These are phyloP conservation scores for Trypanosoma melophagium DNA, from an alignment of 208 protist genomes.

Conservation along the genomic window DNA sequence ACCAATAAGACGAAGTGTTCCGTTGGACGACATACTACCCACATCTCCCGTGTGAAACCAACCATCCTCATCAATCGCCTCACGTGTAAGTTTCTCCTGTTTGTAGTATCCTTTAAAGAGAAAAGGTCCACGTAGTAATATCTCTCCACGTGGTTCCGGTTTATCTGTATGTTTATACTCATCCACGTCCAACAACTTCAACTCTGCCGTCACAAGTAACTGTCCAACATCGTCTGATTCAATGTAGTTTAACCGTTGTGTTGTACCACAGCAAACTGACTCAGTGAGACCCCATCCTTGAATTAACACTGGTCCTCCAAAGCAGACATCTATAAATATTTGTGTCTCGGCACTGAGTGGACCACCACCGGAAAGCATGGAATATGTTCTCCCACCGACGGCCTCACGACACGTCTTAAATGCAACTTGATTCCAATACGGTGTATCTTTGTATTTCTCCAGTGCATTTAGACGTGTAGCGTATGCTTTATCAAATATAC, in stretches of 20 bases:
- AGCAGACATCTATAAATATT: slow-evolving; percentile 82
- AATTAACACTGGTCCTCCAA: slow-evolving; percentile 59
- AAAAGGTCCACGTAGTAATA: no score
- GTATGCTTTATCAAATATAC: slow-evolving; percentile 74
- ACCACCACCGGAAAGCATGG: slow-evolving; percentile 81
- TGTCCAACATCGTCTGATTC: slow-evolving; percentile 69
- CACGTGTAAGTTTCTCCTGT: no score
- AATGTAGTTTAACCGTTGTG: slow-evolving; percentile 65
- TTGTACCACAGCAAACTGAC: slow-evolving; percentile 58
- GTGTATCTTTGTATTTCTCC: slow-evolving; percentile 65
- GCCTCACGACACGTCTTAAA: slow-evolving; percentile 49
- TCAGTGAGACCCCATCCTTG: slow-evolving; percentile 91
- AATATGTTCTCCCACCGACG: slow-evolving; percentile 67
- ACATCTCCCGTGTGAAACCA: no score
- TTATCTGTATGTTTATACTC: no score
- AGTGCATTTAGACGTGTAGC: slow-evolving; percentile 59
- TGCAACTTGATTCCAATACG: slow-evolving; percentile 78
- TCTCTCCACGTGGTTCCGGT: no score
- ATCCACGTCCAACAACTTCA: slow-evolving; percentile 29
- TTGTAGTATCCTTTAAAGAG: no score
- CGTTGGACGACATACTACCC: slow-evolving; percentile 26
- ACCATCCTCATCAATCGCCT: no score
- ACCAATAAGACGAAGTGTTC: slow-evolving; percentile 55
- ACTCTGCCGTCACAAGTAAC: slow-evolving; percentile 41
- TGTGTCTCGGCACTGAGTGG: slow-evolving; percentile 68